Evolutionary conservation across 176 grass and related monocot species (phyloP).

Genomic region (Pontederia paniculata): DNA sequence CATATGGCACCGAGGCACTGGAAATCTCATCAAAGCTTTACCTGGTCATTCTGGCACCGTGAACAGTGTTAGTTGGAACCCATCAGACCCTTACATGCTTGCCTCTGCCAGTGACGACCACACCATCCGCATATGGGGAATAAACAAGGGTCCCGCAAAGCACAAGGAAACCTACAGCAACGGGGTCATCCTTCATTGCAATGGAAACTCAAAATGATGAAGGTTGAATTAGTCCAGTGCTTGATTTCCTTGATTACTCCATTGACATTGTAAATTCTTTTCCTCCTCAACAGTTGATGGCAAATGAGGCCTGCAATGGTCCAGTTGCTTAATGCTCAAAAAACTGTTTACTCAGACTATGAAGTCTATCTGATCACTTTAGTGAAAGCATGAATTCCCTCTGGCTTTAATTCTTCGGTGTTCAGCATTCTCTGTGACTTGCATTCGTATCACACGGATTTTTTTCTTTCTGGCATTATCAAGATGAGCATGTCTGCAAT

Average conservation of each 20-base stretch:
- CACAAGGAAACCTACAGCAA: constrained; percentile 56
- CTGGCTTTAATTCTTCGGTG: too few species aligned
- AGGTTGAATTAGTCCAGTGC: neutral
- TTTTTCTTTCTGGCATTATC: too few species aligned
- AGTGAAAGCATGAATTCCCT: too few species aligned
- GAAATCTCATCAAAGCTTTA: constrained; percentile 54
- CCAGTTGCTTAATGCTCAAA: neutral
- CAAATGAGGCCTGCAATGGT: neutral
- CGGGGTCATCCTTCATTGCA: constrained; percentile 51
- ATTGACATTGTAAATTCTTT: constrained; percentile 2
- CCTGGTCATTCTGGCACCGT: constrained; percentile 67
- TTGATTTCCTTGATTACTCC: neutral
- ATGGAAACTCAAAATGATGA: constrained; percentile 41
- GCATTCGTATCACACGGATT: too few species aligned
- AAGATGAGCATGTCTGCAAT: too few species aligned
- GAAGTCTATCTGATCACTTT: neutral
- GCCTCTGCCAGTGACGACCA: constrained; percentile 73
- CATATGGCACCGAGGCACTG: constrained; percentile 74
- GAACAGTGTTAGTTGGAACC: constrained; percentile 91
- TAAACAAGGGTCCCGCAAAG: constrained; percentile 38
- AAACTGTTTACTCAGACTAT: neutral
- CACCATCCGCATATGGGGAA: constrained; percentile 75
- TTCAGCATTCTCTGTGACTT: too few species aligned
- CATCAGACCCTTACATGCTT: constrained; percentile 68
- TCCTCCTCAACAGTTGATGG: neutral